A percentile compares a stretch with the other conserved stretches of the same genome.
These are phyloP conservation scores for Xylaria sp. DNA, from an alignment of 2,329 filamentous ascomycete genomes.

Conservation along the genomic window DNA sequence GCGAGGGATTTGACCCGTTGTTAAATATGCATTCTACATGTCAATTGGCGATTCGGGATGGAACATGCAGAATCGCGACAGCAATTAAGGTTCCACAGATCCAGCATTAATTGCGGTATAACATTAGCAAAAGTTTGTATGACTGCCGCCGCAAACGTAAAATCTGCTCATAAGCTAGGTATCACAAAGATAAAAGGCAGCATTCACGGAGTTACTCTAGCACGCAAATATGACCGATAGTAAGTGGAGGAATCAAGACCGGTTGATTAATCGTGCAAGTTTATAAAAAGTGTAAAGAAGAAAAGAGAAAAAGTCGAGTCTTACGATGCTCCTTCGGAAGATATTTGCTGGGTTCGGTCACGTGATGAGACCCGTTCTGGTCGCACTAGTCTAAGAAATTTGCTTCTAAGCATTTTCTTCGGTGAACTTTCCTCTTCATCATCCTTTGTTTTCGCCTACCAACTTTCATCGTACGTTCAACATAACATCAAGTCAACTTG, in stretches of 20 bases:
- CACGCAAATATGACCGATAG: slow-evolving; percentile 70
- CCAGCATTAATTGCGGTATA: not conserved
- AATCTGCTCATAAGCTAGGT: slow-evolving; percentile 38
- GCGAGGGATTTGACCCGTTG: too few species aligned
- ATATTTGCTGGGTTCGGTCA: slow-evolving; percentile 20
- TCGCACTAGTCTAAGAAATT: slow-evolving; percentile 18
- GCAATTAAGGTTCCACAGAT: not conserved
- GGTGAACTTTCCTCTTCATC: not conserved
- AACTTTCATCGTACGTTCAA: not conserved
- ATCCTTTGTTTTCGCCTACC: not conserved
- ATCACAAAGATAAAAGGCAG: slow-evolving; percentile 41
- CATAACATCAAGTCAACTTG: slow-evolving; percentile 10
- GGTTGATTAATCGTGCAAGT: slow-evolving; percentile 70
- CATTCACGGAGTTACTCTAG: slow-evolving; percentile 58
- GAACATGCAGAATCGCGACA: not conserved
- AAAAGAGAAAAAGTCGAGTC: slow-evolving; percentile 38
- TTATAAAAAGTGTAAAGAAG: slow-evolving; percentile 58
- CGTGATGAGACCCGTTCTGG: slow-evolving; percentile 25
- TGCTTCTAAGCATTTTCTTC: slow-evolving; percentile 3
- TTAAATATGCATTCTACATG: not conserved
- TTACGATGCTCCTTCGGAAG: not conserved
- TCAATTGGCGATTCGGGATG: not conserved
- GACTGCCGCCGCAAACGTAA: slow-evolving; percentile 46
- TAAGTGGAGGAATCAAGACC: slow-evolving; percentile 61
- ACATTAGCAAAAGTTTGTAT: slow-evolving; percentile 40